Evolutionary conservation across 1,139 yeast species (phyloP), one percentile per base, ranked within the genome.

Genomic region (Geotrichum aggregatum): DNA sequence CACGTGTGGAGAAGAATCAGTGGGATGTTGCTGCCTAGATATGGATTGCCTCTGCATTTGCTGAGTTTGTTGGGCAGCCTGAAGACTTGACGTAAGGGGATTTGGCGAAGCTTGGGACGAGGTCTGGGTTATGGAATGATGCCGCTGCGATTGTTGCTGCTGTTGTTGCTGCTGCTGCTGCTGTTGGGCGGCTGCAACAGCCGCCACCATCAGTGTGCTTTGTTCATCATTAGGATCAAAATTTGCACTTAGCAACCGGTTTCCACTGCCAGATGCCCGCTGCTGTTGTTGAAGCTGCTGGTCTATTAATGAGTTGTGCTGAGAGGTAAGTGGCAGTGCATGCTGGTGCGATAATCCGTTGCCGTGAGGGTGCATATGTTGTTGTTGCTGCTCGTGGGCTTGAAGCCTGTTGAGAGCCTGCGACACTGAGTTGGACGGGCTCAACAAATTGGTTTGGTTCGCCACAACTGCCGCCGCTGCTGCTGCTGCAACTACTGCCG

Each of bases 401-500:
- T 43, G 46, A 2, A 43, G 36, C 3, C 39, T 24, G 19, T 21
- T 10, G 10, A 31, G 16, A 1, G 28, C 30, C 16, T 4, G 39
- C 3, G 38, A 33, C 30, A 43, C 47, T 16, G 22, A 21, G 8
- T 11, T 7, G 30, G 18, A 4, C 3, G 38, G 6, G 8, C 36
- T 39, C 39, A 43, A 21, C 10, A 43, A 18, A 16, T 33, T 43
- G 13, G n/a, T 8, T 13, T 39, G 49, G 34, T 47, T 50, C 11
- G 38, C 45, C 61, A 64, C 34, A 64, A 59, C 54, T 3, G 56
- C 50, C 10, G 59, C 52, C n/a, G 56, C 34, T 65, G 60, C 54
- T 5, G 56, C 50, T 18, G 59, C 52, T 19, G 55, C 56, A 21
- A 57, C 55, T 50, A 62, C 50, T 43, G 61, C 56, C 50, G 63